These are phyloP conservation scores for Calonectria pauciramosa DNA, from an alignment of 2,329 filamentous ascomycete species.

Conservation along the genomic window DNA sequence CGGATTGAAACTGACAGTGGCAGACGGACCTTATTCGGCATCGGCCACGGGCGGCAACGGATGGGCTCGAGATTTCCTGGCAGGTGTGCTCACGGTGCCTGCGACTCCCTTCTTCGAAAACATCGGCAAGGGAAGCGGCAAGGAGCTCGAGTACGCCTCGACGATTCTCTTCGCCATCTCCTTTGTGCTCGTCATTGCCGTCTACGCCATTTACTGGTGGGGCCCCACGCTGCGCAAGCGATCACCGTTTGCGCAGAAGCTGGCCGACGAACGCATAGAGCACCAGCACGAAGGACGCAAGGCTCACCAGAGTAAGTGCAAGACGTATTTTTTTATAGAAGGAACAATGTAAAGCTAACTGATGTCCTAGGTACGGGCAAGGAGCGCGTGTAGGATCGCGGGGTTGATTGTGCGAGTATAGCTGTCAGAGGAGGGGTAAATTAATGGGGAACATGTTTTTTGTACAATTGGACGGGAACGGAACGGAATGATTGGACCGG, in stretches of 20 bases:
- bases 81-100: constrained; percentile 78
- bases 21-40: constrained; percentile 75
- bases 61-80: constrained; percentile 80
- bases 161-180: constrained; percentile 76
- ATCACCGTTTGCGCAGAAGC: constrained; percentile 75
- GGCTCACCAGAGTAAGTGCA: neutral
- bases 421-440: neutral
- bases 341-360: neutral
- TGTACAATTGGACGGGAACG: neutral
- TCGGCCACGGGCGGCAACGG: constrained; percentile 84
- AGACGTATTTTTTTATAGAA: neutral
- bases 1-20: neutral
- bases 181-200: constrained; percentile 70
- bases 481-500: neutral
- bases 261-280: constrained; percentile 61
- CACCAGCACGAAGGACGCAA: constrained; percentile 31
- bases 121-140: constrained; percentile 61
- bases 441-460: neutral
- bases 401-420: neutral
- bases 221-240: constrained; percentile 71
- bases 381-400: neutral
- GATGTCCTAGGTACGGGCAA: neutral
- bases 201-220: constrained; percentile 77
- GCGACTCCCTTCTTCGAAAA: constrained; percentile 75
- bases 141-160: constrained; percentile 70